A percentile compares a stretch with the other conserved stretches of the same genome.
Evolutionary conservation across 768 basidiomycete genomes (phyloP).

Genomic region (Auricularia sp.): DNA sequence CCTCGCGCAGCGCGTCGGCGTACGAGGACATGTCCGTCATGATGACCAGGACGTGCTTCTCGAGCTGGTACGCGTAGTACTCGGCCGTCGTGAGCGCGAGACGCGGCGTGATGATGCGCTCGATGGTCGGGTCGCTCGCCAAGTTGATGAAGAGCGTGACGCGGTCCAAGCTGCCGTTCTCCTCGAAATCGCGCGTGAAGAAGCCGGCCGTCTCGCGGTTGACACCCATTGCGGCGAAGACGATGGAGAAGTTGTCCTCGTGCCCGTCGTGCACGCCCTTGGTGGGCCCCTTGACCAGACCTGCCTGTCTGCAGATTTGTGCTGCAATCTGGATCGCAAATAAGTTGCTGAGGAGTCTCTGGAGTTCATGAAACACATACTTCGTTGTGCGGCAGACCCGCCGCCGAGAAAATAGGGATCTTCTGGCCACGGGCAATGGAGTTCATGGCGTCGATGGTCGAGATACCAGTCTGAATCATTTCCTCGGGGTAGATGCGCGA

Average conservation of each 20-base stretch:
- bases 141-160: slow-evolving; percentile 97
- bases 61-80: slow-evolving; percentile 98
- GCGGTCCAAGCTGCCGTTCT: slow-evolving; percentile 93
- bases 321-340: slow-evolving; percentile 72
- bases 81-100: slow-evolving; percentile 96
- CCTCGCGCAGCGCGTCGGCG: slow-evolving; percentile 93
- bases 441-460: slow-evolving; percentile 96
- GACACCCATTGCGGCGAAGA: slow-evolving; percentile 99
- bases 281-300: slow-evolving; percentile 90
- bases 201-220: slow-evolving; percentile 99
- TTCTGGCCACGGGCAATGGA: slow-evolving; percentile 99
- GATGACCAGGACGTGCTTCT: slow-evolving; percentile 99
- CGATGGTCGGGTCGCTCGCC: slow-evolving; percentile 98
- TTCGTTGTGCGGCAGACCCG: slow-evolving; percentile 98
- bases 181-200: slow-evolving; percentile 99
- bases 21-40: slow-evolving; percentile 99
- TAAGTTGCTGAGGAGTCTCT: background rate
- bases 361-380: slow-evolving; percentile 31
- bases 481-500: slow-evolving; percentile 99
- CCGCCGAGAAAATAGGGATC: slow-evolving; percentile 99
- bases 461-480: slow-evolving; percentile 99
- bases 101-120: slow-evolving; percentile 98
- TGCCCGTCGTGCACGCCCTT: slow-evolving; percentile 98
- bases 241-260: slow-evolving; percentile 99
- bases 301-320: slow-evolving; percentile 99